These are phyloP conservation scores for Saksenaea oblongispora DNA, from an alignment of 371 early-diverging fungal species.

Conservation along the genomic window DNA sequence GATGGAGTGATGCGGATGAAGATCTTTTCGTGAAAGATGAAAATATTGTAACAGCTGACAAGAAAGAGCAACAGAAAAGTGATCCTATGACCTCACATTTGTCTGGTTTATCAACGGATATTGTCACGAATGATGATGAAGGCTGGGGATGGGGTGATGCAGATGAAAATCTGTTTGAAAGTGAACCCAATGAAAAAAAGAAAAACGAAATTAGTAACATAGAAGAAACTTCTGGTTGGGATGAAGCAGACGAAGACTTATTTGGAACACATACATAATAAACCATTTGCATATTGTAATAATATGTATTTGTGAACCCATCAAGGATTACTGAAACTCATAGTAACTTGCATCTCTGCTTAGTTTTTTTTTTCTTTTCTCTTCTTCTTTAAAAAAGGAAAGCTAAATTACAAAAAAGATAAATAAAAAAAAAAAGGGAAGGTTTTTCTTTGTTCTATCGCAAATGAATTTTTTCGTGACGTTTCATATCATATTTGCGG, in stretches of 20 bases:
- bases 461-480: conserved; percentile 37
- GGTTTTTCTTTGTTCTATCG: conserved; percentile 13
- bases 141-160: conserved; percentile 14
- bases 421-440: background rate
- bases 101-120: background rate
- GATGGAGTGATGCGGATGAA: conserved; percentile 20
- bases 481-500: conserved; percentile 37
- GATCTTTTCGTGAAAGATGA: conserved; percentile 5
- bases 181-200: background rate
- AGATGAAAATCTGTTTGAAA: conserved; percentile 12
- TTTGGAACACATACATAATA: conserved; percentile 1
- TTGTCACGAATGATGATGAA: background rate
- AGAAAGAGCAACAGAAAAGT: background rate
- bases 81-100: background rate
- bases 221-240: conserved; percentile 7
- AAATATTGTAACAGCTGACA: background rate
- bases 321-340: background rate
- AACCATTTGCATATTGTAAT: background rate
- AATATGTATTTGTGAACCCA: background rate
- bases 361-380: too few relatives aligned
- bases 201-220: background rate
- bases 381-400: background rate
- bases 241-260: conserved; percentile 17
- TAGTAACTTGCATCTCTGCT: background rate
- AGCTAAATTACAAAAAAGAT: too few relatives aligned